These are phyloP conservation scores for Yarrowia divulgata DNA, from an alignment of 805 yeast genomes.

Conservation along the genomic window DNA sequence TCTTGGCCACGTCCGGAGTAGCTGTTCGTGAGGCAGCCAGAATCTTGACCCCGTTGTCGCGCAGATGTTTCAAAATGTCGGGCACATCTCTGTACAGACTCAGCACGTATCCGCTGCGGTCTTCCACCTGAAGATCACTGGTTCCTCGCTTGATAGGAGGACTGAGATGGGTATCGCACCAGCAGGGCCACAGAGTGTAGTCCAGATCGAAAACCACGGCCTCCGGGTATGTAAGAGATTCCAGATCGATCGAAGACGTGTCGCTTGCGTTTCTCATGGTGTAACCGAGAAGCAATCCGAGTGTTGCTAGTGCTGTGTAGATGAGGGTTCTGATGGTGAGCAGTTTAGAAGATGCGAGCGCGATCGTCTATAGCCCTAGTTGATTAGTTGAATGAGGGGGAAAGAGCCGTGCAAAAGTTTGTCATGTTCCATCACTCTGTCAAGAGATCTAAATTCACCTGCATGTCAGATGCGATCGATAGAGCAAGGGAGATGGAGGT, in stretches of 20 bases:
- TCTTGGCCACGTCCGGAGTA: slow-evolving; percentile 76
- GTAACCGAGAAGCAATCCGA: neutral
- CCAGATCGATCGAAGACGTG: slow-evolving; percentile 18
- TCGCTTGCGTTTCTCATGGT: slow-evolving; percentile 29
- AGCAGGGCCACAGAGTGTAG: slow-evolving; percentile 82
- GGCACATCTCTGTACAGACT: slow-evolving; percentile 73
- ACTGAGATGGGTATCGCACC: slow-evolving; percentile 79
- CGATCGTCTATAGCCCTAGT: too few relatives aligned
- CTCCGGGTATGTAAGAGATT: slow-evolving; percentile 50
- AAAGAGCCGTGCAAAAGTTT: too few relatives aligned
- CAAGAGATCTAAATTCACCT: neutral
- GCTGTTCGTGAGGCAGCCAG: slow-evolving; percentile 78
- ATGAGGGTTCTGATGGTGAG: too few relatives aligned
- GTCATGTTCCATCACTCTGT: too few relatives aligned
- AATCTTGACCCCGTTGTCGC: slow-evolving; percentile 57
- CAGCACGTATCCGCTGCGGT: slow-evolving; percentile 62
- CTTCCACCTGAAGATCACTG: slow-evolving; percentile 55
- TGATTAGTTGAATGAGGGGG: too few relatives aligned
- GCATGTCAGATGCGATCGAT: neutral
- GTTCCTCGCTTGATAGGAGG: slow-evolving; percentile 58
- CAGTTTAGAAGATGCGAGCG: too few relatives aligned
- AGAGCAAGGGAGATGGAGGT: slow-evolving; percentile 12
- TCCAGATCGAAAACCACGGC: slow-evolving; percentile 78
- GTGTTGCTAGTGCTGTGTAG: neutral
- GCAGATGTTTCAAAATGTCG: slow-evolving; percentile 62